phyloP scores from a whole-genome alignment of 345 rosid species.

The Lagerstroemia speciosa region DNA sequence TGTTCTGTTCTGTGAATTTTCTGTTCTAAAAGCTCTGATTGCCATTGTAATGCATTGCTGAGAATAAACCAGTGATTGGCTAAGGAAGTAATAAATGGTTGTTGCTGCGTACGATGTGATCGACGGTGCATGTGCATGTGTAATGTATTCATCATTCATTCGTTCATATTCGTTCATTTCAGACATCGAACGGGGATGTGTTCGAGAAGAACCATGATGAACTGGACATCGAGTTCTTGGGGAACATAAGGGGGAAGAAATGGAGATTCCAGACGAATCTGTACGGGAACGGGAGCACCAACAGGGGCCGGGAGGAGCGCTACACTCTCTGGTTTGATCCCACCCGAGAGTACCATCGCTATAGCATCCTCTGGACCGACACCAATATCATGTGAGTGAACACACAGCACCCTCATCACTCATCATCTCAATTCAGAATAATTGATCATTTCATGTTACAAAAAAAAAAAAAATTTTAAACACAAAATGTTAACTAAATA shows the following conservation, averaged over 20 bases:
- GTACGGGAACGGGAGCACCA: constrained; percentile 88
- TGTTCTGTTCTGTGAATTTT: no score
- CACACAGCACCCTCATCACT: no score
- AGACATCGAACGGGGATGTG: constrained; percentile 84
- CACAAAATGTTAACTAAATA: no score
- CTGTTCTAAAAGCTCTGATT: no score
- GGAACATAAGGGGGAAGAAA: constrained; percentile 69
- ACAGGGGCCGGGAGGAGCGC: constrained; percentile 84
- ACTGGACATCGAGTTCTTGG: constrained; percentile 88
- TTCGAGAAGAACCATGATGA: constrained; percentile 83
- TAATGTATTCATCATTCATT: no score
- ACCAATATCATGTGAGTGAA: constrained; percentile 63
- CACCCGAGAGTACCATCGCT: constrained; percentile 65
- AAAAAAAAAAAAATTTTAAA: no score
- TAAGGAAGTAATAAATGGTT: no score
- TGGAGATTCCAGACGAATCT: constrained; percentile 94
- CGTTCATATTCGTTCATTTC: no score
- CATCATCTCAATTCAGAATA: no score
- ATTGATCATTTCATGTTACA: no score
- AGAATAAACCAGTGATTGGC: no score
- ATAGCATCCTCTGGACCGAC: constrained; percentile 83
- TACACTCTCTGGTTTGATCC: constrained; percentile 96
- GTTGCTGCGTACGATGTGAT: not conserved
- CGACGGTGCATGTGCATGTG: not conserved
- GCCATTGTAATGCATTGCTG: no score